Evolutionary conservation across 352 stramenopile species (phyloP), one percentile per base, ranked within the genome.

Genomic region (Thalassiosira oceanica): DNA sequence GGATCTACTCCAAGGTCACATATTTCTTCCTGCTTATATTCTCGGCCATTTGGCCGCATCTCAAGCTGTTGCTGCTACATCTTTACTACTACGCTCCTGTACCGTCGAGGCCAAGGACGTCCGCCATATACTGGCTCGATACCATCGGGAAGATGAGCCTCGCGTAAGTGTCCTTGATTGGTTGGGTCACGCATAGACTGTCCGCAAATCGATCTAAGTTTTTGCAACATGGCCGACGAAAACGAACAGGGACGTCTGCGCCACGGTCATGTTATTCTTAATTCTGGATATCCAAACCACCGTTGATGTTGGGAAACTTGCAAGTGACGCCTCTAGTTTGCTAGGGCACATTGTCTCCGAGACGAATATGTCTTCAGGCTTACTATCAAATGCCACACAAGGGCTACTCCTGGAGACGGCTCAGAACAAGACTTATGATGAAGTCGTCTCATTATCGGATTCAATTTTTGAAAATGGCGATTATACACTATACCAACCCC

Each of bases 191-290:
- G n/a, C n/a, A n/a, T n/a, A n/a, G n/a, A n/a, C n/a, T n/a, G n/a
- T n/a, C n/a, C n/a, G n/a, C n/a, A n/a, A n/a, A n/a, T n/a, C n/a
- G n/a, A n/a, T n/a, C n/a, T n/a, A n/a, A n/a, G n/a, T n/a, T n/a
- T n/a, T n/a, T n/a, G n/a, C n/a, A n/a, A n/a, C n/a, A n/a, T n/a
- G n/a, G n/a, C n/a, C n/a, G n/a, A n/a, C n/a, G n/a, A n/a, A n/a
- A n/a, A n/a, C n/a, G n/a, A n/a, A n/a, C n/a, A n/a, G n/a, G n/a
- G 56, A 57, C 31, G 46, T 57, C 1, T 66, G 56, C 36, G 56
- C 44, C 36, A 66, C 33, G 7, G 57, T 16, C 43, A 57, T 55
- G 43, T 24, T 58, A 37, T 65, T 57, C 36, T 6, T 65, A 1
- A 13, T 48, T 13, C 24, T 54, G 13, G 50, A 54, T 36, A 24